Percentiles rank a stretch among this genome's conserved stretches.
Conservation (phyloP, 2,329 filamentous ascomycete species). For the Epichloe sp. region DNA sequence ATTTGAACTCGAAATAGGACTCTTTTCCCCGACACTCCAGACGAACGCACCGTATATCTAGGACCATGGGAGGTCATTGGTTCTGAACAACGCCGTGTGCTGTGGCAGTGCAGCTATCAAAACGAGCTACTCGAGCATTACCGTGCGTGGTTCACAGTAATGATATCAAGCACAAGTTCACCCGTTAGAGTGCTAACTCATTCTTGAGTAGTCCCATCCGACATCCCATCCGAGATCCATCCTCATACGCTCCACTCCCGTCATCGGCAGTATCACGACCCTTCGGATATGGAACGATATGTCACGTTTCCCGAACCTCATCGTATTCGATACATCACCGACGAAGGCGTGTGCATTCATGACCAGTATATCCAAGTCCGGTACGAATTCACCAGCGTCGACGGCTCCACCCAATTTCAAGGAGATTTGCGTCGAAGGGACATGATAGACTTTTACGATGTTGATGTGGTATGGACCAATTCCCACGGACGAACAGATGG, state of each 20-base stretch:
- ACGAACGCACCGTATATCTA: slow-evolving; percentile 37
- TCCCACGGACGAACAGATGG: slow-evolving; percentile 33
- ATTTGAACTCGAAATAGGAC: slow-evolving; percentile 20
- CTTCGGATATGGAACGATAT: slow-evolving; percentile 35
- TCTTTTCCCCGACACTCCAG: slow-evolving; percentile 35
- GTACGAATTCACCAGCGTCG: slow-evolving; percentile 37
- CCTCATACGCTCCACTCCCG: slow-evolving; percentile 37
- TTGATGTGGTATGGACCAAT: slow-evolving; percentile 40
- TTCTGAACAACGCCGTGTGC: slow-evolving; percentile 32
- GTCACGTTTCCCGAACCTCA: slow-evolving; percentile 35
- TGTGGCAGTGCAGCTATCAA: slow-evolving; percentile 40
- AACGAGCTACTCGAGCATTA: slow-evolving; percentile 39
- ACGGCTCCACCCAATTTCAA: slow-evolving; percentile 35
- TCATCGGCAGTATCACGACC: slow-evolving; percentile 36
- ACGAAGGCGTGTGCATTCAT: slow-evolving; percentile 32
- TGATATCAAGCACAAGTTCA: no score
- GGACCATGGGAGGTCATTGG: slow-evolving; percentile 40
- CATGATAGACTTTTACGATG: slow-evolving; percentile 36
- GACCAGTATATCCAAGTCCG: slow-evolving; percentile 34
- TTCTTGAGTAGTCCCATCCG: slow-evolving; percentile 28
- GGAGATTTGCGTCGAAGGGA: slow-evolving; percentile 34
- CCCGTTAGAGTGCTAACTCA: not conserved
- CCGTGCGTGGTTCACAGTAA: slow-evolving; percentile 16
- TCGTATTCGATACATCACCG: slow-evolving; percentile 33
- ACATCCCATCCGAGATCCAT: slow-evolving; percentile 29